A percentile compares a stretch with the other conserved stretches of the same genome.
These are phyloP conservation scores for Boletus huronensis DNA, from an alignment of 768 basidiomycete genomes.

Conservation along the genomic window DNA sequence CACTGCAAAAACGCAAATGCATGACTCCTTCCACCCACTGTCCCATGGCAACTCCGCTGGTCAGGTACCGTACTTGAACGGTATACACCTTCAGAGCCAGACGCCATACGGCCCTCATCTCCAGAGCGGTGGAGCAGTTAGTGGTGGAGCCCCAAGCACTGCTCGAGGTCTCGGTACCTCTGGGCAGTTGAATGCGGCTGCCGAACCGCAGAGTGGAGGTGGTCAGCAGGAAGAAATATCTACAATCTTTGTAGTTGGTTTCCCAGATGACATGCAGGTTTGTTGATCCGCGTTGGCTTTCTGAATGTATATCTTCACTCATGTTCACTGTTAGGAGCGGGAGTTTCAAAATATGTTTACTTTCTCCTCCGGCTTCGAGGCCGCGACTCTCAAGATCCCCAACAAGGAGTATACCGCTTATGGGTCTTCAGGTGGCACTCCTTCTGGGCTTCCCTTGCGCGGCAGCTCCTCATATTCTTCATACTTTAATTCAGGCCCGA, in stretches of 20 bases:
- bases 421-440: conserved; percentile 41
- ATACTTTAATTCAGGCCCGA: conserved; percentile 48
- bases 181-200: conserved; percentile 25
- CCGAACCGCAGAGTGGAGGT: conserved; percentile 23
- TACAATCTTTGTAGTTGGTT: conserved; percentile 97
- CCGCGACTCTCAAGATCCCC: conserved; percentile 95
- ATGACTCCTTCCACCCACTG: conserved; percentile 33
- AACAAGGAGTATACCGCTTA: conserved; percentile 86
- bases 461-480: conserved; percentile 35
- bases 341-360: conserved; percentile 99
- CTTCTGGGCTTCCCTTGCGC: conserved; percentile 35
- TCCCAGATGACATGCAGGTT: conserved; percentile 98
- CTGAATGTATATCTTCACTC: conserved; percentile 11
- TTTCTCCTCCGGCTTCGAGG: conserved; percentile 93
- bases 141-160: conserved; percentile 16
- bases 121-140: conserved; percentile 38
- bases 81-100: conserved; percentile 61
- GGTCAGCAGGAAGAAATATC: conserved; percentile 80
- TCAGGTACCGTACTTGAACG: conserved; percentile 37
- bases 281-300: conserved; percentile 29
- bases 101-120: conserved; percentile 74
- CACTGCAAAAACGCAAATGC: conserved; percentile 27
- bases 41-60: conserved; percentile 31
- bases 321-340: conserved; percentile 64
- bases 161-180: conserved; percentile 29